A percentile compares a stretch with the other conserved stretches of the same genome.
Conservation (phyloP, 1,284 basidiomycete genomes). For the Golubevia pallescens region DNA sequence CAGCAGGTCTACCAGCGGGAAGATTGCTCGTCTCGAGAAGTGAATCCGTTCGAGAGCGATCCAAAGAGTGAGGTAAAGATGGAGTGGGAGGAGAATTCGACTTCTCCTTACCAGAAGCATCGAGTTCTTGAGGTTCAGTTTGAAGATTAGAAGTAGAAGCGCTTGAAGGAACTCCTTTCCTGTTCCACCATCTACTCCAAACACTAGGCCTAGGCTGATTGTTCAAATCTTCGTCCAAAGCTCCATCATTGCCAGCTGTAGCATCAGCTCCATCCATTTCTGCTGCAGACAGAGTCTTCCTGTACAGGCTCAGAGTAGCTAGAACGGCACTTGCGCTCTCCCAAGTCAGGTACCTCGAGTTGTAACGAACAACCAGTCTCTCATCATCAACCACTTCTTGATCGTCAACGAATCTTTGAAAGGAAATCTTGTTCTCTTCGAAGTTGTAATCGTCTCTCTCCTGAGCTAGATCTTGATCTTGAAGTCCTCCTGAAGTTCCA, state of each 20-base stretch:
- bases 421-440: constrained; percentile 66
- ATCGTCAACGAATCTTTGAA: constrained; percentile 67
- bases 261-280: constrained; percentile 14
- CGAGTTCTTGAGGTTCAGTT: not conserved
- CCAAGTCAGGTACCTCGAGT: constrained; percentile 68
- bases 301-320: constrained; percentile 65
- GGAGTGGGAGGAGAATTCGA: constrained; percentile 7
- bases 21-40: constrained; percentile 17
- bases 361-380: constrained; percentile 67
- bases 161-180: constrained; percentile 13
- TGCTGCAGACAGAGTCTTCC: constrained; percentile 21
- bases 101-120: constrained; percentile 8
- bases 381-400: constrained; percentile 67
- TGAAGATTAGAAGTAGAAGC: constrained; percentile 2
- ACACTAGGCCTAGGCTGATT: constrained; percentile 21
- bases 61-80: constrained; percentile 13
- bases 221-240: constrained; percentile 12
- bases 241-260: constrained; percentile 64
- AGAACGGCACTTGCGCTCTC: constrained; percentile 67
- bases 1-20: not conserved
- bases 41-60: constrained; percentile 31
- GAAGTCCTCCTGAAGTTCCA: constrained; percentile 18
- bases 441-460: constrained; percentile 63
- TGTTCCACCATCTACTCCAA: constrained; percentile 55
- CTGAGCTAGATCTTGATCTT: constrained; percentile 51